Conservation (phyloP, 2,329 filamentous ascomycete species). For the Venturia carpophila region DNA sequence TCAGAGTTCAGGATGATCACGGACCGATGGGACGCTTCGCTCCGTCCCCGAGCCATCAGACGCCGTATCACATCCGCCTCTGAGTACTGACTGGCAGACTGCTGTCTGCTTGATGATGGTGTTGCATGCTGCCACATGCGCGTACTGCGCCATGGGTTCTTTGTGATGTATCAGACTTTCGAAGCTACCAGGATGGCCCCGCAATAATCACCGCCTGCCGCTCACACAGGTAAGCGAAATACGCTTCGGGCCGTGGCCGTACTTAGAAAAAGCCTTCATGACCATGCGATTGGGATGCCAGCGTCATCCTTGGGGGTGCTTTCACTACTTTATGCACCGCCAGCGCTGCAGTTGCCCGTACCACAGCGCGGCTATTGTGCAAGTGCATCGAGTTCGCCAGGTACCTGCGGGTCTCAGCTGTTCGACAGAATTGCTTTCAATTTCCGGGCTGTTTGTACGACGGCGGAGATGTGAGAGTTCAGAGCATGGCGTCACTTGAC, state of each 20-base stretch:
- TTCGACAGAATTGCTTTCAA: background rate
- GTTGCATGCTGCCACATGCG: background rate
- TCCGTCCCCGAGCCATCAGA: background rate
- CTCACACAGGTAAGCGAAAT: background rate
- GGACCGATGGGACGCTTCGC: background rate
- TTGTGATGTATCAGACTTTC: slow-evolving; percentile 9
- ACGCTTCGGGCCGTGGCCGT: slow-evolving; percentile 9
- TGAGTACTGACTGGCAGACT: background rate
- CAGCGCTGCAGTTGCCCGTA: background rate
- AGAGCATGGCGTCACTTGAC: background rate
- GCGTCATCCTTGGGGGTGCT: background rate
- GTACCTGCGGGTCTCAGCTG: background rate
- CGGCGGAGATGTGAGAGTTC: background rate
- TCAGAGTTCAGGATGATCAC: background rate
- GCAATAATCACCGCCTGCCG: slow-evolving; percentile 5
- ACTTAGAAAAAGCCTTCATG: slow-evolving; percentile 3
- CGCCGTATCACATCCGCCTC: background rate
- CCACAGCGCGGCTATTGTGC: background rate
- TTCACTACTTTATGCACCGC: background rate
- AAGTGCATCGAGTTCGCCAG: background rate
- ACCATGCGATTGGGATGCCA: slow-evolving; percentile 11
- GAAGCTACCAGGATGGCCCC: background rate
- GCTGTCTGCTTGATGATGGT: slow-evolving; percentile 3
- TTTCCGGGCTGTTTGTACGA: background rate
- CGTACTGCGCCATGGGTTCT: slow-evolving; percentile 5